Percentiles rank a stretch among this genome's conserved stretches.
These are phyloP conservation scores for Rehmannia glutinosa DNA, from an alignment of 257 asterid species.

Conservation along the genomic window DNA sequence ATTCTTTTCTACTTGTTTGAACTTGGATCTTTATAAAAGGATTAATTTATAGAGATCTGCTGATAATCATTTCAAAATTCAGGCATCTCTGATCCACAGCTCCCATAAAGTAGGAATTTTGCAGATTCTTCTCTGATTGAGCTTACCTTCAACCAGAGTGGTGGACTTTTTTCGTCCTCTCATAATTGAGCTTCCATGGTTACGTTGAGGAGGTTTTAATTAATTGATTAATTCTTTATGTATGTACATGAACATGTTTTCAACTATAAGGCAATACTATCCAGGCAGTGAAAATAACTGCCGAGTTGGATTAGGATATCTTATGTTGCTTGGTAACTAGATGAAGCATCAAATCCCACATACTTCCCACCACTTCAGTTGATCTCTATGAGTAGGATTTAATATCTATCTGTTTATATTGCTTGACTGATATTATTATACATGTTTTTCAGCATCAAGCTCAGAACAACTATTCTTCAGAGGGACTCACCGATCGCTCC, in stretches of 20 bases:
- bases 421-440: constrained; percentile 17
- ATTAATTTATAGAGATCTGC: not conserved
- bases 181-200: not conserved
- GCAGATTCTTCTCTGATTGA: not conserved
- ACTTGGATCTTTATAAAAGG: not conserved
- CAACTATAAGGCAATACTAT: not conserved
- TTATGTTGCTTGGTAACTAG: not conserved
- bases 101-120: not conserved
- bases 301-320: not conserved
- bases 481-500: constrained; percentile 92
- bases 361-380: not conserved
- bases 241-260: not conserved
- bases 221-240: too few species aligned
- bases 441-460: constrained; percentile 65
- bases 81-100: not conserved
- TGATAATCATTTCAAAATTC: not conserved
- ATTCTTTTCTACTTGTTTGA: not conserved
- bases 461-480: constrained; percentile 77
- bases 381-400: not conserved
- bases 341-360: constrained; percentile 2
- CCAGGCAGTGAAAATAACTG: not conserved
- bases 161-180: not conserved
- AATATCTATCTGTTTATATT: not conserved
- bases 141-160: not conserved
- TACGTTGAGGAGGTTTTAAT: too few species aligned